These are phyloP conservation scores for Veloboletus limbatus DNA, from an alignment of 1,284 basidiomycete species.

Conservation along the genomic window DNA sequence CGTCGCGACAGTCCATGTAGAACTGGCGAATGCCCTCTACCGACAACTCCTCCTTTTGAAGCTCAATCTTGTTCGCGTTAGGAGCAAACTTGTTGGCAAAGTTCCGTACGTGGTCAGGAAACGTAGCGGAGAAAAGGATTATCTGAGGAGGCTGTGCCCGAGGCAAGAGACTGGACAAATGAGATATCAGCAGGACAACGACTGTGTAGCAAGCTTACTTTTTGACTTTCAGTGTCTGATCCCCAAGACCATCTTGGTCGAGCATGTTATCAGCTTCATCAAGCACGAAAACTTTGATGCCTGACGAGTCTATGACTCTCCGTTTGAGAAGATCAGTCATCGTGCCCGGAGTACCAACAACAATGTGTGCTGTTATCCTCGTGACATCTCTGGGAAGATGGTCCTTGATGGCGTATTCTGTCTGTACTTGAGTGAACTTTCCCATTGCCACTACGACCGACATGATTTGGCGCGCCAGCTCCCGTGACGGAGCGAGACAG, in stretches of 20 bases:
- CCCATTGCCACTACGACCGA: constrained; percentile 93
- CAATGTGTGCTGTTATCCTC: constrained; percentile 82
- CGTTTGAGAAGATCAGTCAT: constrained; percentile 82
- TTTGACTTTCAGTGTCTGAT: constrained; percentile 93
- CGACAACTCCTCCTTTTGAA: constrained; percentile 92
- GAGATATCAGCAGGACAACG: constrained; percentile 9
- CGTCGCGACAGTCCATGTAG: constrained; percentile 91
- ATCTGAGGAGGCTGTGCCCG: constrained; percentile 67
- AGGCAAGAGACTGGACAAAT: constrained; percentile 58
- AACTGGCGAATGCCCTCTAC: constrained; percentile 97
- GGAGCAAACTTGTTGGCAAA: constrained; percentile 95
- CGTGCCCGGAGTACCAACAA: constrained; percentile 97
- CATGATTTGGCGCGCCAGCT: constrained; percentile 97
- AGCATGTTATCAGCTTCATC: constrained; percentile 99
- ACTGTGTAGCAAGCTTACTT: constrained; percentile 46
- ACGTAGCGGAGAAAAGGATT: constrained; percentile 97
- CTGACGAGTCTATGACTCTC: constrained; percentile 72
- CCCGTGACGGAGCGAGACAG: constrained; percentile 92
- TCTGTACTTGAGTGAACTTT: constrained; percentile 90
- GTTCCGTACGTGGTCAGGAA: constrained; percentile 87
- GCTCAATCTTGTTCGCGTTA: constrained; percentile 92
- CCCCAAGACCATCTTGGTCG: constrained; percentile 93
- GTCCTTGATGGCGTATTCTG: constrained; percentile 94
- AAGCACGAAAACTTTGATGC: constrained; percentile 92
- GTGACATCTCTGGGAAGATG: constrained; percentile 66